Base-by-base conservation (phyloP, 2,329 filamentous ascomycete genomes). In the Fusarium nodosum region DNA sequence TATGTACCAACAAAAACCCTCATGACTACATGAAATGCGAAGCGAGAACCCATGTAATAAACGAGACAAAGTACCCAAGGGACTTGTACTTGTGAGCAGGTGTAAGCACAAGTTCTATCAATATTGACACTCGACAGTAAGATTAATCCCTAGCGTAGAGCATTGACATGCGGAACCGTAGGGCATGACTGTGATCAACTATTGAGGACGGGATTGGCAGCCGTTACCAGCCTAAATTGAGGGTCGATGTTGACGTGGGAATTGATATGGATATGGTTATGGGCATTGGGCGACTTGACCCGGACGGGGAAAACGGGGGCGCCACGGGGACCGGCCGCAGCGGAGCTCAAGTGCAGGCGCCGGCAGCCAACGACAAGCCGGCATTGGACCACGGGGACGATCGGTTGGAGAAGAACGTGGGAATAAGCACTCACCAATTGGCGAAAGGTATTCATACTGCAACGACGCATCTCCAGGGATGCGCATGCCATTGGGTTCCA, bases 391-490 rank as follows among this genome's bases (percentile, higher is more conserved):
- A 86, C 85, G 82, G 81, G 81, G 78, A 76, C 72, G 80, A 81
- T 83, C 83, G 83, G 84, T 71, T 72, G 69, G 72, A 72, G 64
- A 66, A 73, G 71, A 73, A 68, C 64, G 65, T 72, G 68, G 71
- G 75, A 78, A 72, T 72, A 73, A 72, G 63, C 73, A 80, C 86
- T 84, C 79, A 87, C 86, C 86, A 79, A 87, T 85, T 78, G 86
- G 86, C 74, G 80, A 81, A 71, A 88, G 81, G 79, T 83, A 85
- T 67, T 80, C 77, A 60, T 76, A 74, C 68, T 75, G 74, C 66
- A 81, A 83, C 66, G 80, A 79, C 72, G 79, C 79, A 79, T 81
- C 80, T 77, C 76, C 82, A 80, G 80, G 82, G 80, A 79, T 81
- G 76, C 81, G 82, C 81, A 82, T 80, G 75, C 74, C 74, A 75